Percentiles rank a stretch among this genome's conserved stretches.
Evolutionary conservation across 1,284 basidiomycete species (phyloP).

Genomic region (Pisolithus thermaeus): DNA sequence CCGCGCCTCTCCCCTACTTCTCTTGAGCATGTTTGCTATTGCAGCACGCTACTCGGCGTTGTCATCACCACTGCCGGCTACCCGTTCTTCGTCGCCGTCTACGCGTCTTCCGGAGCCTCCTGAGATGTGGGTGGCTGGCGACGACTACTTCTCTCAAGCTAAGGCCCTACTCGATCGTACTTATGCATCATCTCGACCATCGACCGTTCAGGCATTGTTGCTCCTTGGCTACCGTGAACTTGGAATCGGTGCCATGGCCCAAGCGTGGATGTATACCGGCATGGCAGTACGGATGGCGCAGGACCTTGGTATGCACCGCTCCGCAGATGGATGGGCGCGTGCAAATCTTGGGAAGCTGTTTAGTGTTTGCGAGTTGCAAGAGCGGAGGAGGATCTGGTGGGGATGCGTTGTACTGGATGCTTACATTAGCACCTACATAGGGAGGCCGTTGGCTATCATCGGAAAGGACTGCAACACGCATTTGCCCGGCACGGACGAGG

Average conservation of each 20-base stretch:
- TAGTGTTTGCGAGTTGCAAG: slow-evolving; percentile 60
- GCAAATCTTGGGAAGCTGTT: slow-evolving; percentile 56
- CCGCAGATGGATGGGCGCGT: slow-evolving; percentile 68
- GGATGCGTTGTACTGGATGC: slow-evolving; percentile 76
- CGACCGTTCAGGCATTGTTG: slow-evolving; percentile 72
- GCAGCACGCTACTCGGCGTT: slow-evolving; percentile 60
- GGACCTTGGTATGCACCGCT: slow-evolving; percentile 79
- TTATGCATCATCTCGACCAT: slow-evolving; percentile 58
- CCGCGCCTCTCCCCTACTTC: slow-evolving; percentile 59
- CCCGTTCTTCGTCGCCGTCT: slow-evolving; percentile 23
- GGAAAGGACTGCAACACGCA: slow-evolving; percentile 79
- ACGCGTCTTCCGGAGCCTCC: slow-evolving; percentile 43
- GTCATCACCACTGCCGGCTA: slow-evolving; percentile 33
- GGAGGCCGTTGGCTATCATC: slow-evolving; percentile 70
- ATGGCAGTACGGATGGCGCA: slow-evolving; percentile 83
- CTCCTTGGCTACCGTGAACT: slow-evolving; percentile 79
- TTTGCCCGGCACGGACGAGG: slow-evolving; percentile 61
- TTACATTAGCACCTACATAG: slow-evolving; percentile 78
- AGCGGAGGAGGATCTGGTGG: slow-evolving; percentile 77
- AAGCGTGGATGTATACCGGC: slow-evolving; percentile 78
- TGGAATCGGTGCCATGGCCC: slow-evolving; percentile 82
- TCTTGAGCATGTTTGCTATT: slow-evolving; percentile 74
- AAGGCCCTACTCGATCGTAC: slow-evolving; percentile 62
- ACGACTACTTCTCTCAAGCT: slow-evolving; percentile 65
- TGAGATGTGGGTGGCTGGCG: slow-evolving; percentile 79